Base-by-base conservation (phyloP, 2,329 filamentous ascomycete species). In the Macrophomina phaseolina region DNA sequence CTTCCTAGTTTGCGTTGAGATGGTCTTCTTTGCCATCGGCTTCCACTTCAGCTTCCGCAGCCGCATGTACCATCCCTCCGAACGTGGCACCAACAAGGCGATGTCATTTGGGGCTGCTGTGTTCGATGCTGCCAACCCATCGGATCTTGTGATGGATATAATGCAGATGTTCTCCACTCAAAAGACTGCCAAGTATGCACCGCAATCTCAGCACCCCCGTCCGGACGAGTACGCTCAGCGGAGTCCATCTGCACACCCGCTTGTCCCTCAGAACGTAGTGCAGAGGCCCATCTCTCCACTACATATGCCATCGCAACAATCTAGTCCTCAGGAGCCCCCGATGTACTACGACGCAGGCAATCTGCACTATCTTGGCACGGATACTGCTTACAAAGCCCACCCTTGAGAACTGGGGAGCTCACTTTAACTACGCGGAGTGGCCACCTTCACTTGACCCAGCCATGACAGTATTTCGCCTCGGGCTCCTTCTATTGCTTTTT, bases 31-130 rank as follows among this genome's bases (percentile, higher is more conserved):
- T 58, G 65, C 71, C 5, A 11, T 70, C 6, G 67, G 68, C 12
- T 75, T 75, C 67, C 74, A 73, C 70, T 74, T 71, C 65, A 68
- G 70, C 11, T 75, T 70, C 68, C 70, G 70, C 46, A 68, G 67
- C 28, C 58, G 67, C 8, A 30, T 36, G 18, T 69, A 69, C 36
- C 63, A 65, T 8, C 45, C 61, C 4, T 23, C 28, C 4, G 30
- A 49, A n/a, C 38, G 23, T 7, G 23, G 55, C 9, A 28, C 40
- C 5, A 9, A 9, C 18, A 9, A 46, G 4, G n/a, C 32, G 18
- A 45, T 40, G 61, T 16, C 48, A 8, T 5, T 64, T 14, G 8
- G 16, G 5, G 61, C 48, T 12, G 61, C 48, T 12, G 18, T 3
- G 14, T 11, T 42, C 8, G 61, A 64, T 16, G 61, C 48, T 2